Evolutionary conservation across 345 rosid species (phyloP).

Genomic region (Hevea brasiliensis): DNA sequence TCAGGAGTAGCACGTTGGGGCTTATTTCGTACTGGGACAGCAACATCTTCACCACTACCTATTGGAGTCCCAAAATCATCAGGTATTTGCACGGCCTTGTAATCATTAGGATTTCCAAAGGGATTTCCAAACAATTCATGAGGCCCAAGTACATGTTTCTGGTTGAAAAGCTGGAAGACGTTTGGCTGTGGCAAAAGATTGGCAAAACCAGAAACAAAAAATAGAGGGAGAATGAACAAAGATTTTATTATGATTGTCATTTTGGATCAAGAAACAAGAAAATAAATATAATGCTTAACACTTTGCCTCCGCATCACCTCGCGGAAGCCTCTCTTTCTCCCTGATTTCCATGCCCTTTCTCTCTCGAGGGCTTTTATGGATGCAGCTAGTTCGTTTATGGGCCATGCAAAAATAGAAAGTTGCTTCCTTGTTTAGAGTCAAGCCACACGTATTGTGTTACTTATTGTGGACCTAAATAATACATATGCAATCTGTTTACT

Average conservation of each 20-base stretch:
- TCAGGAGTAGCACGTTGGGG: too few relatives aligned
- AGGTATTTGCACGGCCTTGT: not conserved
- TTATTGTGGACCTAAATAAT: not conserved
- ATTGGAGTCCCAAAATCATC: conserved; percentile 19
- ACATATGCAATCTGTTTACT: too few relatives aligned
- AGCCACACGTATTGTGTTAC: not conserved
- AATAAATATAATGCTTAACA: too few relatives aligned
- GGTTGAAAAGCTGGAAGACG: not conserved
- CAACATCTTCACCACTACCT: not conserved
- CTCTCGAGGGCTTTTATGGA: not conserved
- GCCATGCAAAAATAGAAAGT: conserved; percentile 4
- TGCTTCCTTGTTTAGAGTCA: conserved; percentile 14
- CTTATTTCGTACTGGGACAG: too few relatives aligned
- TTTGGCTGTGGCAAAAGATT: not conserved
- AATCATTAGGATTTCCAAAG: conserved; percentile 28
- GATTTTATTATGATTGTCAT: conserved; percentile 4
- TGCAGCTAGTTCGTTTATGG: not conserved
- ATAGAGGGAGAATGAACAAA: conserved; percentile 23
- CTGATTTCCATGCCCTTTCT: too few relatives aligned
- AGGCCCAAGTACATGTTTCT: conserved; percentile 15
- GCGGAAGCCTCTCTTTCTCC: conserved; percentile 7
- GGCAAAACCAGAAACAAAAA: conserved; percentile 20
- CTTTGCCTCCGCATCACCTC: not conserved
- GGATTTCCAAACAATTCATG: conserved; percentile 29
- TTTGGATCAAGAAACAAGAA: not conserved